Conservation (phyloP, 805 yeast species). For the Candida maltosa region DNA sequence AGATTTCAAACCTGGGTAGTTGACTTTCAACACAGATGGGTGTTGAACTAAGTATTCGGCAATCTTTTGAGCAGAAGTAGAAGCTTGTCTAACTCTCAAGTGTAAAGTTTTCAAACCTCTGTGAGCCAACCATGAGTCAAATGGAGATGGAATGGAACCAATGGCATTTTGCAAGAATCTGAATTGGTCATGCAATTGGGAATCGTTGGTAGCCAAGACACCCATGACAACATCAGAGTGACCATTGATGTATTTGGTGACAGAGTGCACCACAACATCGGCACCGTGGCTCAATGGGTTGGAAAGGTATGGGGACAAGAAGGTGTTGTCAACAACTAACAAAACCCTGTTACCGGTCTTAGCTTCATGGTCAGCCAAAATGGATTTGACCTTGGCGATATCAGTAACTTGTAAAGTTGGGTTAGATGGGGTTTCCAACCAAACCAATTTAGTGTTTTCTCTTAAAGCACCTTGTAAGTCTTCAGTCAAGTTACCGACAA, state of each 20-base stretch:
- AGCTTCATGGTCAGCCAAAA: conserved; percentile 44
- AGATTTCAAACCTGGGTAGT: conserved; percentile 78
- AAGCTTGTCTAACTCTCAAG: conserved; percentile 70
- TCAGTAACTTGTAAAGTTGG: conserved; percentile 82
- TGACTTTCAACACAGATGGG: conserved; percentile 59
- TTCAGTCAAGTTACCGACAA: conserved; percentile 59
- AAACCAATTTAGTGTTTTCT: conserved; percentile 68
- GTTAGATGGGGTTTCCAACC: conserved; percentile 89
- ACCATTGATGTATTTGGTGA: conserved; percentile 87
- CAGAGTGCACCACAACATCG: conserved; percentile 84
- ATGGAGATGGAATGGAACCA: conserved; percentile 87
- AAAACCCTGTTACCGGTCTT: conserved; percentile 49
- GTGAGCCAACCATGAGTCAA: conserved; percentile 91
- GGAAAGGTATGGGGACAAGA: conserved; percentile 81
- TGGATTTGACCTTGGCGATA: conserved; percentile 56
- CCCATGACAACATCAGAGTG: conserved; percentile 92
- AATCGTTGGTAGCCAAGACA: conserved; percentile 67
- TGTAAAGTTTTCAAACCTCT: conserved; percentile 87
- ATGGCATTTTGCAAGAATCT: conserved; percentile 82
- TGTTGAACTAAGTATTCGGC: conserved; percentile 58
- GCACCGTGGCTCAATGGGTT: conserved; percentile 84
- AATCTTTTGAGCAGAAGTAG: conserved; percentile 61
- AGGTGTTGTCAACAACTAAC: conserved; percentile 84
- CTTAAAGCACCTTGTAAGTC: conserved; percentile 57
- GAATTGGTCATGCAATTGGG: conserved; percentile 56